These are phyloP conservation scores for Eremochloa ophiuroides DNA, from an alignment of 176 grass and related monocot genomes.

Conservation along the genomic window DNA sequence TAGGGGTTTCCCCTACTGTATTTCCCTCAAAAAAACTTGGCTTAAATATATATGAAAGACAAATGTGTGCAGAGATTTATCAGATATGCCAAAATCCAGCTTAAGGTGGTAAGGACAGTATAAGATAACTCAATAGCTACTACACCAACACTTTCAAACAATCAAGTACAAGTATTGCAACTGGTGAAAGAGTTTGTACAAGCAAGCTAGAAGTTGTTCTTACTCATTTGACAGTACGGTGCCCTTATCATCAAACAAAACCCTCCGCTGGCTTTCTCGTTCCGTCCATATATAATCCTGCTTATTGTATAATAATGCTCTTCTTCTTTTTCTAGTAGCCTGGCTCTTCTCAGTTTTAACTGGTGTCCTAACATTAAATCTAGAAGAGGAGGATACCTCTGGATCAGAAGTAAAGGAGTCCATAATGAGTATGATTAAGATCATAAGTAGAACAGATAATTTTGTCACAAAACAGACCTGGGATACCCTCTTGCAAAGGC, in stretches of 20 bases:
- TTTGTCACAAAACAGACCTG: constrained; percentile 38
- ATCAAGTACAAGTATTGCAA: background rate
- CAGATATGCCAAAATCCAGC: background rate
- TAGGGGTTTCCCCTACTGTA: background rate
- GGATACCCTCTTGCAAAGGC: constrained; percentile 29
- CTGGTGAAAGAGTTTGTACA: constrained; percentile 19
- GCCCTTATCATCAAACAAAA: constrained; percentile 37
- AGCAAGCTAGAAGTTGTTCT: constrained; percentile 26
- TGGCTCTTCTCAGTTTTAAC: constrained; percentile 52
- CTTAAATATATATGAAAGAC: background rate
- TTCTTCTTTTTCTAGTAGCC: constrained; percentile 47
- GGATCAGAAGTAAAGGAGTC: constrained; percentile 13
- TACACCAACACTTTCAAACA: background rate
- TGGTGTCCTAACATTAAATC: constrained; percentile 68
- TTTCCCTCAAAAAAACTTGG: background rate
- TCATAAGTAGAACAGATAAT: constrained; percentile 1
- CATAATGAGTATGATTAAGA: constrained; percentile 17
- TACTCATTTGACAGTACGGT: constrained; percentile 57
- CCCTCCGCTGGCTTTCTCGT: constrained; percentile 25
- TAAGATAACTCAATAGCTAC: background rate
- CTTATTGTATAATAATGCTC: constrained; percentile 9
- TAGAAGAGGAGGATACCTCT: constrained; percentile 50
- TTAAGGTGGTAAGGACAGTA: constrained; percentile 10
- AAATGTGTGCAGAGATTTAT: background rate
- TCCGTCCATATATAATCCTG: constrained; percentile 40